Percentiles rank a stretch among this genome's conserved stretches.
These are phyloP conservation scores for Fusarium chuoi DNA, from an alignment of 2,329 filamentous ascomycete species.

Conservation along the genomic window DNA sequence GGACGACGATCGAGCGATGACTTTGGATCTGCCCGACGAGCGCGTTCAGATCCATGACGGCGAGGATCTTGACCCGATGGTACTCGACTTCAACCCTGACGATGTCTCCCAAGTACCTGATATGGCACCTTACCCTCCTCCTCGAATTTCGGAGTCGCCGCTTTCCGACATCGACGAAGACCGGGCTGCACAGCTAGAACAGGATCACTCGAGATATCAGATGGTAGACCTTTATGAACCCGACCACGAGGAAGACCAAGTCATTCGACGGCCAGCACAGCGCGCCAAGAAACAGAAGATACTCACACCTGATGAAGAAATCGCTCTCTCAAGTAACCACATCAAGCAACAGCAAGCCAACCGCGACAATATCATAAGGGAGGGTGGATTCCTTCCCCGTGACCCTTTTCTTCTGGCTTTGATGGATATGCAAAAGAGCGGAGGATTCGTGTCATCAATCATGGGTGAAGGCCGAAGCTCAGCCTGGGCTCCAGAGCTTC, in stretches of 20 bases:
- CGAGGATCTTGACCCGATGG: constrained; percentile 73
- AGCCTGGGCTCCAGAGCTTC: constrained; percentile 91
- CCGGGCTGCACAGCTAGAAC: constrained; percentile 68
- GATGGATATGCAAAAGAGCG: constrained; percentile 90
- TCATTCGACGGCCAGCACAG: constrained; percentile 75
- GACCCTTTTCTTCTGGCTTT: constrained; percentile 88
- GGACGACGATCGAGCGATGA: constrained; percentile 66
- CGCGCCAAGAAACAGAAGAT: constrained; percentile 81
- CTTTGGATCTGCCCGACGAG: constrained; percentile 63
- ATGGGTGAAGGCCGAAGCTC: constrained; percentile 82
- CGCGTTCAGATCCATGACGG: constrained; percentile 69
- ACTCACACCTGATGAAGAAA: constrained; percentile 82
- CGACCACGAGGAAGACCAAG: constrained; percentile 65
- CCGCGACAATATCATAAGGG: constrained; percentile 85
- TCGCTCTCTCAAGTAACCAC: constrained; percentile 77
- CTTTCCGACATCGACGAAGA: constrained; percentile 76
- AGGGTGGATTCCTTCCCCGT: constrained; percentile 83
- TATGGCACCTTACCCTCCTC: constrained; percentile 61
- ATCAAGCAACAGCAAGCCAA: constrained; percentile 90
- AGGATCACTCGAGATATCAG: constrained; percentile 64
- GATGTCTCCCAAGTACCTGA: constrained; percentile 68
- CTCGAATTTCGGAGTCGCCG: constrained; percentile 75
- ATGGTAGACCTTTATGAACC: constrained; percentile 71
- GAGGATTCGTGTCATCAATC: constrained; percentile 88
- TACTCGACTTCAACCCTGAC: constrained; percentile 72